Evolutionary conservation across 495 filamentous ascomycete species (phyloP).

Genomic region (Hypomontagnella monticulosa): DNA sequence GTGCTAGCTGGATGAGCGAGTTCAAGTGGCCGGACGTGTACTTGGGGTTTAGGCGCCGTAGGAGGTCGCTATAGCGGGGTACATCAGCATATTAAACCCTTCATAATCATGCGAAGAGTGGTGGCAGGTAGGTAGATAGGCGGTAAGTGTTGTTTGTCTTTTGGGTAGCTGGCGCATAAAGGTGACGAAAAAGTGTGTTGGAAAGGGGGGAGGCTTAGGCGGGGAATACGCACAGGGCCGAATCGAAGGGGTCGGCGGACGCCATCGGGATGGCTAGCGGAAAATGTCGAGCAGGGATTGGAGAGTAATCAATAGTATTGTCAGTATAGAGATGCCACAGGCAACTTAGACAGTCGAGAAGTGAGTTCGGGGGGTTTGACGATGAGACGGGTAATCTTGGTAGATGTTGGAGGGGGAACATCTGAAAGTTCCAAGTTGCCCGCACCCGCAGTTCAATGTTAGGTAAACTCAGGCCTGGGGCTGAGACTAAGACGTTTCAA

Average conservation of each 20-base stretch:
- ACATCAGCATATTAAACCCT: slow-evolving; percentile 1
- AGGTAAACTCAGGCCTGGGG: no score
- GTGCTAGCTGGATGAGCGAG: slow-evolving; percentile 83
- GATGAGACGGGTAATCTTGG: slow-evolving; percentile 19
- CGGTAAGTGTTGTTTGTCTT: not conserved
- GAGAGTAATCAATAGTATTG: not conserved
- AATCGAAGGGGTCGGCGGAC: slow-evolving; percentile 73
- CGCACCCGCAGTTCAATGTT: no score
- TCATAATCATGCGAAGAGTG: slow-evolving; percentile 10
- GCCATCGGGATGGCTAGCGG: slow-evolving; percentile 49
- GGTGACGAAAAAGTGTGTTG: not conserved
- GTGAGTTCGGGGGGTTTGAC: slow-evolving; percentile 7
- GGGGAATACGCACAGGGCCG: slow-evolving; percentile 73
- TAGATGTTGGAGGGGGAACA: slow-evolving; percentile 39
- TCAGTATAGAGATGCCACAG: slow-evolving; percentile 20
- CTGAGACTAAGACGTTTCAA: slow-evolving; percentile 13
- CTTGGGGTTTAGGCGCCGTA: slow-evolving; percentile 95
- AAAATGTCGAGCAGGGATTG: not conserved
- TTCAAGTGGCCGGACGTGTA: slow-evolving; percentile 85
- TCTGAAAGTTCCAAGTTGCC: slow-evolving; percentile 29
- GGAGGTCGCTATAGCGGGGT: slow-evolving; percentile 78
- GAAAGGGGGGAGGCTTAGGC: slow-evolving; percentile 14
- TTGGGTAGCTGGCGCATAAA: no score
- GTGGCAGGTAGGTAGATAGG: slow-evolving; percentile 3
- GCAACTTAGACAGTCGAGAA: slow-evolving; percentile 11